phyloP scores from a whole-genome alignment of 805 yeast genomes.

The Candida dajiaensis region DNA sequence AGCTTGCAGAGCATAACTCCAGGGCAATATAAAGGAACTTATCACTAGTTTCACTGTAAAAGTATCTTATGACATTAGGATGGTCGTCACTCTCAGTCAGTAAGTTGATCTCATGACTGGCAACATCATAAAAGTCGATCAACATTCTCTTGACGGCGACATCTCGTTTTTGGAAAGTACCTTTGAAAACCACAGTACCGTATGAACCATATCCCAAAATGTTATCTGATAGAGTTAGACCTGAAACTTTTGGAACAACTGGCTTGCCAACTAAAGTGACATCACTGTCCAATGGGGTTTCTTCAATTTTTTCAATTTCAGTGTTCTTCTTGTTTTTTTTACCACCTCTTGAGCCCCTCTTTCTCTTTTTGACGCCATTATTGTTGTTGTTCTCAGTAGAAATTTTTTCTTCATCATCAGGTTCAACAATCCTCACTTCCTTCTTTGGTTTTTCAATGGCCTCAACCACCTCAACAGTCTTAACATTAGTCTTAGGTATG shows the following conservation, averaged over 20 bases:
- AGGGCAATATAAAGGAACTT: slow-evolving; percentile 87
- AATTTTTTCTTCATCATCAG: slow-evolving; percentile 18
- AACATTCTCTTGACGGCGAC: slow-evolving; percentile 96
- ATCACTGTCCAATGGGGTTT: neutral
- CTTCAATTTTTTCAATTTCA: neutral
- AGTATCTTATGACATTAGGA: slow-evolving; percentile 89
- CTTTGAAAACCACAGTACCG: slow-evolving; percentile 91
- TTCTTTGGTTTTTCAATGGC: slow-evolving; percentile 11
- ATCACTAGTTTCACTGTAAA: slow-evolving; percentile 87
- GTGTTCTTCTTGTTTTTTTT: slow-evolving; percentile 40
- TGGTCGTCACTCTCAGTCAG: slow-evolving; percentile 95
- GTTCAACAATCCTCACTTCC: slow-evolving; percentile 24
- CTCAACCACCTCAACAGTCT: slow-evolving; percentile 7
- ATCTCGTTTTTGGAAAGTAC: slow-evolving; percentile 84
- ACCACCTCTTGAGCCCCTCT: slow-evolving; percentile 85
- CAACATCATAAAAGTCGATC: slow-evolving; percentile 88
- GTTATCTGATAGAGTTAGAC: slow-evolving; percentile 56
- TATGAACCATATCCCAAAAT: slow-evolving; percentile 95
- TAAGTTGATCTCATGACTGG: slow-evolving; percentile 82
- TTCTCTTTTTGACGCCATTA: slow-evolving; percentile 49
- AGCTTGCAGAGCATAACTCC: slow-evolving; percentile 83
- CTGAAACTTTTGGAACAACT: neutral
- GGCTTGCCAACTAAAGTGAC: neutral
- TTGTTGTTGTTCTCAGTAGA: slow-evolving; percentile 17
- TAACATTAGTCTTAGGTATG: slow-evolving; percentile 8